These are phyloP conservation scores for Entomortierella chlamydospora DNA, from an alignment of 192 early-diverging fungal species.

Conservation along the genomic window DNA sequence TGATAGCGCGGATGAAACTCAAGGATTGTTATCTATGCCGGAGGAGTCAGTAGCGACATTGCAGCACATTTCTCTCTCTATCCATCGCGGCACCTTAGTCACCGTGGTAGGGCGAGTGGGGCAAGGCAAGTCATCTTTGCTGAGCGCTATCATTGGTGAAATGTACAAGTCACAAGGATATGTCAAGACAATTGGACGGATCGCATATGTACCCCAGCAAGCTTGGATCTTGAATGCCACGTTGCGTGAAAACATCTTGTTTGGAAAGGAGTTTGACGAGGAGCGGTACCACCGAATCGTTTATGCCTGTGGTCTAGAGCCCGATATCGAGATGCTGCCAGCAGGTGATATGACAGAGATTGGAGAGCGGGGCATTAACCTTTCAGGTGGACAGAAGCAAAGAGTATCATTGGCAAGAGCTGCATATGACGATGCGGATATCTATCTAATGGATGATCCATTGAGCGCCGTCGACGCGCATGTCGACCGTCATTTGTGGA, in stretches of 20 bases:
- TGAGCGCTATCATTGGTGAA: slow-evolving; percentile 85
- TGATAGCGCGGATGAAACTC: slow-evolving; percentile 14
- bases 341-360: slow-evolving; percentile 60
- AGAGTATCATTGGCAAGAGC: slow-evolving; percentile 83
- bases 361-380: slow-evolving; percentile 74
- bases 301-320: slow-evolving; percentile 15
- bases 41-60: slow-evolving; percentile 29
- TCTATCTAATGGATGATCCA: slow-evolving; percentile 87
- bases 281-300: slow-evolving; percentile 15
- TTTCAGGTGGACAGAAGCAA: slow-evolving; percentile 82
- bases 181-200: slow-evolving; percentile 65
- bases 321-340: slow-evolving; percentile 24
- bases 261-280: slow-evolving; percentile 13
- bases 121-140: slow-evolving; percentile 79
- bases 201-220: slow-evolving; percentile 72
- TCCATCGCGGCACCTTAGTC: slow-evolving; percentile 57
- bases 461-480: slow-evolving; percentile 69
- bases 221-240: slow-evolving; percentile 40
- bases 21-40: background rate
- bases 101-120: slow-evolving; percentile 79
- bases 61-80: slow-evolving; percentile 47
- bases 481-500: slow-evolving; percentile 61
- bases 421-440: slow-evolving; percentile 75
- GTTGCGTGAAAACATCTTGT: slow-evolving; percentile 58
- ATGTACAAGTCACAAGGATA: slow-evolving; percentile 71